phyloP scores from a whole-genome alignment of 1,284 basidiomycete species.

The Cutaneotrichosporon cavernicola region DNA sequence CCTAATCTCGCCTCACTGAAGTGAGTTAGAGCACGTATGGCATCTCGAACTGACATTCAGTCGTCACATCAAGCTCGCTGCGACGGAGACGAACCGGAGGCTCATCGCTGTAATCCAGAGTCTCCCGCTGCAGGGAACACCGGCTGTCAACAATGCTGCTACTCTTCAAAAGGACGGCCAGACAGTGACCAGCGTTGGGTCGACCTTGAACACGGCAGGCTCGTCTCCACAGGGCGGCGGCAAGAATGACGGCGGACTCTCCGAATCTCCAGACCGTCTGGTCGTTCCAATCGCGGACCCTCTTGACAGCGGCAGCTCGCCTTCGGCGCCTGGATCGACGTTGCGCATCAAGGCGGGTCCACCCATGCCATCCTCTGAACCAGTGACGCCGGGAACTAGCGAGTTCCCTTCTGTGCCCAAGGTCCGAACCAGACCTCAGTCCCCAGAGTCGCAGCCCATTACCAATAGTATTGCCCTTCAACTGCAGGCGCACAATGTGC shows the following conservation, averaged over 20 bases:
- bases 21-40: slow-evolving; percentile 22
- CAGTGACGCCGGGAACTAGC: slow-evolving; percentile 40
- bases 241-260: slow-evolving; percentile 30
- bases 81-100: slow-evolving; percentile 79
- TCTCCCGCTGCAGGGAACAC: slow-evolving; percentile 65
- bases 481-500: slow-evolving; percentile 4
- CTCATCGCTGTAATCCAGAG: slow-evolving; percentile 82
- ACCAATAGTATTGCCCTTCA: slow-evolving; percentile 10
- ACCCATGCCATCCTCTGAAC: slow-evolving; percentile 45
- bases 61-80: slow-evolving; percentile 81
- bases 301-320: slow-evolving; percentile 26
- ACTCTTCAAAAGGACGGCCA: slow-evolving; percentile 3
- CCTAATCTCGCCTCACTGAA: slow-evolving; percentile 76
- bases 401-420: slow-evolving; percentile 38
- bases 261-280: slow-evolving; percentile 17
- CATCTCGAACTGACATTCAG: slow-evolving; percentile 23
- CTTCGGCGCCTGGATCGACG: slow-evolving; percentile 12
- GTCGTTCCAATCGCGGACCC: slow-evolving; percentile 31
- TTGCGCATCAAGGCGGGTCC: slow-evolving; percentile 20
- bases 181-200: slow-evolving; percentile 1
- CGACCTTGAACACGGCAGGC: slow-evolving; percentile 21
- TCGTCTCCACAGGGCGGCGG: slow-evolving; percentile 32
- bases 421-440: slow-evolving; percentile 30
- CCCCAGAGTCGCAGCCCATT: slow-evolving; percentile 28
- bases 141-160: slow-evolving; percentile 35